These are phyloP conservation scores for Boletus tylopilopsis DNA, from an alignment of 768 basidiomycete species.

Conservation along the genomic window DNA sequence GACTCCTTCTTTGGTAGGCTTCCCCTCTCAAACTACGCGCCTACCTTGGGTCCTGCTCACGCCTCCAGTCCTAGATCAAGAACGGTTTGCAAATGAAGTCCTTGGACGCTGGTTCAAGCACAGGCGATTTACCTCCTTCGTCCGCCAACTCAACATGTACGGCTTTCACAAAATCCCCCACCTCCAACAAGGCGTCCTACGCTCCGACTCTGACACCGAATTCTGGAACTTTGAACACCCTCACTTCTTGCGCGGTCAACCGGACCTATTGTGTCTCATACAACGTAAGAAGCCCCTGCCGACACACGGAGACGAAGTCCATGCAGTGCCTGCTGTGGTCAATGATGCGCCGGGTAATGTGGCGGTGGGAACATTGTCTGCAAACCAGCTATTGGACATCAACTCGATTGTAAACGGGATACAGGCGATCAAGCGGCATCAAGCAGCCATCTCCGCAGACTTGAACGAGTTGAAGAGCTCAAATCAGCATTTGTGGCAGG, in stretches of 20 bases:
- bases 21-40: not conserved
- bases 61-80: slow-evolving; percentile 78
- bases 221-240: slow-evolving; percentile 91
- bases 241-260: slow-evolving; percentile 85
- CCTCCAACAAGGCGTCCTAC: slow-evolving; percentile 90
- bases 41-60: not conserved
- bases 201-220: slow-evolving; percentile 75
- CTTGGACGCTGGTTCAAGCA: slow-evolving; percentile 98
- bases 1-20: slow-evolving; percentile 85
- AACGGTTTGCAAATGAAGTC: slow-evolving; percentile 84
- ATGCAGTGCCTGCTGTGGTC: slow-evolving; percentile 2
- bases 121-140: slow-evolving; percentile 93
- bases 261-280: slow-evolving; percentile 82
- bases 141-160: slow-evolving; percentile 95
- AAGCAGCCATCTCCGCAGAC: slow-evolving; percentile 87
- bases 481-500: slow-evolving; percentile 92
- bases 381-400: slow-evolving; percentile 66
- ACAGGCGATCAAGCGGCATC: slow-evolving; percentile 84
- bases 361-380: slow-evolving; percentile 29
- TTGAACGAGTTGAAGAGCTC: slow-evolving; percentile 83
- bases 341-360: slow-evolving; percentile 15
- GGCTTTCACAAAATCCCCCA: slow-evolving; percentile 97
- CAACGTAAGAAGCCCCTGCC: slow-evolving; percentile 70
- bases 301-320: slow-evolving; percentile 33
- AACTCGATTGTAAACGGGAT: slow-evolving; percentile 79